Evolutionary conservation across 352 stramenopile species (phyloP).

Genomic region (Achlya hypogyna): DNA sequence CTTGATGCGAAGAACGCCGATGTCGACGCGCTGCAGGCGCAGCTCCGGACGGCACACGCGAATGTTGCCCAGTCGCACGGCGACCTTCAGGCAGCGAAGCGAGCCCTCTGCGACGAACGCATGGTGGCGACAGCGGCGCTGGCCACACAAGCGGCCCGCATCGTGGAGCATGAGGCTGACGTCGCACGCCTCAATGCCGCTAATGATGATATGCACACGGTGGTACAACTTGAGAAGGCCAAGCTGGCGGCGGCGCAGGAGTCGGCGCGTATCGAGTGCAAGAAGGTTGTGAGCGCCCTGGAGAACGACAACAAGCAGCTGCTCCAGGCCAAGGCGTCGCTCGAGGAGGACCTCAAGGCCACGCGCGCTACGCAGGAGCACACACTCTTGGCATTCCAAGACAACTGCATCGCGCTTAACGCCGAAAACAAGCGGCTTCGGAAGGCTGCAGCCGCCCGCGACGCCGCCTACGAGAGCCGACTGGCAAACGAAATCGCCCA

Average conservation of each 20-base stretch:
- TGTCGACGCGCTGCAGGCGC: neutral
- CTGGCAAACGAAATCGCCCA: too few species aligned
- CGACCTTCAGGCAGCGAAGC: conserved; percentile 21
- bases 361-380: too few species aligned
- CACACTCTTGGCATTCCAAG: too few species aligned
- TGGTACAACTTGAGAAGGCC: conserved; percentile 18
- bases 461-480: too few species aligned
- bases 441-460: too few species aligned
- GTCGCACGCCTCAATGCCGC: conserved; percentile 24
- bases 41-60: neutral
- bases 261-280: neutral
- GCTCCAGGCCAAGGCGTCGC: conserved; percentile 20
- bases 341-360: conserved; percentile 14
- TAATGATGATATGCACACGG: conserved; percentile 21
- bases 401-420: too few species aligned
- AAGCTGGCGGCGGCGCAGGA: neutral
- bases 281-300: conserved; percentile 11
- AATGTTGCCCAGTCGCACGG: conserved; percentile 1
- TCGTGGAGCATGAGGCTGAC: conserved; percentile 31
- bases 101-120: conserved; percentile 20
- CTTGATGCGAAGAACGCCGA: neutral
- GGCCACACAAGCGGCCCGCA: neutral
- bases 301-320: conserved; percentile 7
- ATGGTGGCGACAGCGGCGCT: neutral
- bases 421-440: too few species aligned